A percentile compares a stretch with the other conserved stretches of the same genome.
phyloP scores from a whole-genome alignment of 2,329 filamentous ascomycete species.

The Trichoderma atrobrunneum region DNA sequence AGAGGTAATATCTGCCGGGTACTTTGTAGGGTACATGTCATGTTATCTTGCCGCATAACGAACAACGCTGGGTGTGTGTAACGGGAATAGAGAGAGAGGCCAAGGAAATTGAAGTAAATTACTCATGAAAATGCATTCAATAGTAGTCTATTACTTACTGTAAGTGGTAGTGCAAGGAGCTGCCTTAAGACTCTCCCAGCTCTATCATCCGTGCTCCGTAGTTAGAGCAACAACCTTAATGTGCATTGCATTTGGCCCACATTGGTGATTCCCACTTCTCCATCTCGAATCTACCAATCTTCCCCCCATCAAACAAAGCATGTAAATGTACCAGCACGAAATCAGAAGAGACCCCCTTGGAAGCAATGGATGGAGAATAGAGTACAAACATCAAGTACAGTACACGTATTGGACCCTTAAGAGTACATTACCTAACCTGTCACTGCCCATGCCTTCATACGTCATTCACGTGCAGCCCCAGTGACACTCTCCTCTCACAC shows the following conservation, averaged over 20 bases:
- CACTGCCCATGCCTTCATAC: neutral
- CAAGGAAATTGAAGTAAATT: too few species aligned
- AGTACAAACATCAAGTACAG: neutral
- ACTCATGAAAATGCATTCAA: too few species aligned
- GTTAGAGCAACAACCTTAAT: neutral
- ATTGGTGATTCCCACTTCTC: neutral
- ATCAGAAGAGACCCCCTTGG: neutral
- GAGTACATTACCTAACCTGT: neutral
- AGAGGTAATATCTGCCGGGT: neutral
- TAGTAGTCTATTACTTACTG: neutral
- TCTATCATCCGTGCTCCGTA: neutral
- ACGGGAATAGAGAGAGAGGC: neutral
- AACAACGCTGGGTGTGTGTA: too few species aligned
- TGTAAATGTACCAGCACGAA: neutral
- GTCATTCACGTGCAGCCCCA: constrained; percentile 11
- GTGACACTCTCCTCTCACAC: neutral
- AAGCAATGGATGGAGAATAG: neutral
- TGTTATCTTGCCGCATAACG: neutral
- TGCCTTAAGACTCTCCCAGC: neutral
- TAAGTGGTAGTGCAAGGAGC: neutral
- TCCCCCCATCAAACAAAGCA: neutral
- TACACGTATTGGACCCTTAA: neutral
- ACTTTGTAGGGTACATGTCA: neutral
- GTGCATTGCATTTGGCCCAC: neutral
- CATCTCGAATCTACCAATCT: neutral